Evolutionary conservation across 2,329 filamentous ascomycete genomes (phyloP).

Genomic region (Colletotrichum musae): DNA sequence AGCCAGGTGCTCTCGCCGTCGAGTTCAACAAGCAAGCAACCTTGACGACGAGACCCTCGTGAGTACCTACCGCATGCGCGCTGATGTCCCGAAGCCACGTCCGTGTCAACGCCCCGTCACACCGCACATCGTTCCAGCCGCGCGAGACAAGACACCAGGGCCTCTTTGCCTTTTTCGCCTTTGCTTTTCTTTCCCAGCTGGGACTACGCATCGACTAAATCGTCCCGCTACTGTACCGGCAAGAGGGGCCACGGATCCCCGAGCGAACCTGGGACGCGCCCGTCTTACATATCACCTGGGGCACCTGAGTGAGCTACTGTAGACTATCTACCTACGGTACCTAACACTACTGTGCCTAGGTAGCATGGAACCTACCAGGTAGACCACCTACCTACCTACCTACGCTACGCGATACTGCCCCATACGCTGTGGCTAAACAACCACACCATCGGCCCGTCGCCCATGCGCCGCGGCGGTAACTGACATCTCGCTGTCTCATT

Average conservation of each 20-base stretch:
- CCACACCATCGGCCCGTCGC: conserved; percentile 30
- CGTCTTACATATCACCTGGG: neutral
- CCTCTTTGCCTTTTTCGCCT: conserved; percentile 17
- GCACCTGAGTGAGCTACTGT: conserved; percentile 5
- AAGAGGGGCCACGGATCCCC: conserved; percentile 32
- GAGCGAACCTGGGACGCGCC: conserved; percentile 25
- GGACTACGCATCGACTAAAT: conserved; percentile 31
- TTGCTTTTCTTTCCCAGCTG: conserved; percentile 33
- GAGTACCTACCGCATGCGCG: neutral
- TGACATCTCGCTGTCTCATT: conserved; percentile 41
- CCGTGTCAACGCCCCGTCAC: conserved; percentile 20
- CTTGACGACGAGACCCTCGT: neutral
- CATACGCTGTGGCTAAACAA: conserved; percentile 21
- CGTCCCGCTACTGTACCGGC: conserved; percentile 38
- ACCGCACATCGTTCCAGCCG: conserved; percentile 23
- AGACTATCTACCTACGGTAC: conserved; percentile 18
- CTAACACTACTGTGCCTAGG: no score
- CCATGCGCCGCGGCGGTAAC: conserved; percentile 40
- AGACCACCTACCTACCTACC: no score
- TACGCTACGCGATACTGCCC: neutral
- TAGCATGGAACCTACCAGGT: no score
- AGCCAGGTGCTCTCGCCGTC: neutral
- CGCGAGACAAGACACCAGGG: conserved; percentile 13
- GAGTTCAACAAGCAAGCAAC: conserved; percentile 13
- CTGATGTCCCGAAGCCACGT: conserved; percentile 24